phyloP scores from a whole-genome alignment of 805 yeast genomes.

The Teunomyces tritomae region DNA sequence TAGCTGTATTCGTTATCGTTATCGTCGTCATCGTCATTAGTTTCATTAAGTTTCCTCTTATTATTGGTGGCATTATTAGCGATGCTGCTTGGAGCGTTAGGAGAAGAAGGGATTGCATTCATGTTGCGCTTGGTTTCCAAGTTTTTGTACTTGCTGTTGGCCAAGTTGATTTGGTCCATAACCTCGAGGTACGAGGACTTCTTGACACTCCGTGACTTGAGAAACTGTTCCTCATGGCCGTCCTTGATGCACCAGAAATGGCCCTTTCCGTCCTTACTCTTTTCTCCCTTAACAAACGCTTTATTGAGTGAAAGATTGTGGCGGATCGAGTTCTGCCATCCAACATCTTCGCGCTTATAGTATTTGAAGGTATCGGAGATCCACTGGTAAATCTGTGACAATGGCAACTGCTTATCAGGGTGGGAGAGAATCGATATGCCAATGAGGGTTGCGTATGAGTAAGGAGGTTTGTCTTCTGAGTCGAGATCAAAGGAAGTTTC shows the following conservation, averaged over 20 bases:
- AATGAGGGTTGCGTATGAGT: slow-evolving; percentile 88
- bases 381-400: slow-evolving; percentile 84
- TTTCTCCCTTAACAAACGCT: slow-evolving; percentile 86
- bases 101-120: slow-evolving; percentile 31
- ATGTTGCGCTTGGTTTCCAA: slow-evolving; percentile 14
- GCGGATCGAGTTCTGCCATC: slow-evolving; percentile 97
- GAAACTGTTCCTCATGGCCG: slow-evolving; percentile 80
- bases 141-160: slow-evolving; percentile 8
- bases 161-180: slow-evolving; percentile 35
- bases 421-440: slow-evolving; percentile 90
- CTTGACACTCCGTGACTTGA: slow-evolving; percentile 57
- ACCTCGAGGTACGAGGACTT: slow-evolving; percentile 42
- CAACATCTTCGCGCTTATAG: slow-evolving; percentile 81
- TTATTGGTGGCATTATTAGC: not conserved
- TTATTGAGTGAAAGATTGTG: slow-evolving; percentile 91
- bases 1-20: slow-evolving; percentile 13
- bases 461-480: slow-evolving; percentile 80
- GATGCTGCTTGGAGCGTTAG: slow-evolving; percentile 13
- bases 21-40: slow-evolving; percentile 14
- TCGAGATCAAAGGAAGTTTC: slow-evolving; percentile 42
- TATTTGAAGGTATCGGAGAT: slow-evolving; percentile 81
- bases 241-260: slow-evolving; percentile 89
- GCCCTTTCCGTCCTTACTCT: slow-evolving; percentile 86
- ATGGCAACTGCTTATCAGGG: slow-evolving; percentile 44
- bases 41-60: slow-evolving; percentile 14